phyloP scores from a whole-genome alignment of 345 rosid genomes.

The Populus tremula region DNA sequence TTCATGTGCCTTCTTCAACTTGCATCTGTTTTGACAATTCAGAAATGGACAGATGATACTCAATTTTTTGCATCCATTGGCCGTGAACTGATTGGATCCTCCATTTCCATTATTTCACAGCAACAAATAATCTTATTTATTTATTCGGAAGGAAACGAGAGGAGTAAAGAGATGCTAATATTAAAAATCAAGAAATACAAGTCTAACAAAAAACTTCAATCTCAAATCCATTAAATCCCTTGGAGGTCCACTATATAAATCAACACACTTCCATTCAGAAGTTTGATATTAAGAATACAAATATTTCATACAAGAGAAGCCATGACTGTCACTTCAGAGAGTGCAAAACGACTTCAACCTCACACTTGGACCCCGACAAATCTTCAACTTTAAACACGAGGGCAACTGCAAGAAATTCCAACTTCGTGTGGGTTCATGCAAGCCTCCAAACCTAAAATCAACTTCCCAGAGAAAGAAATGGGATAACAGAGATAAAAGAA shows the following conservation, averaged over 20 bases:
- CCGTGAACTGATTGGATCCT: no score
- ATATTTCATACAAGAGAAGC: not conserved
- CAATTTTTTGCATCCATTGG: no score
- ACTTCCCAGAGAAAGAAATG: not conserved
- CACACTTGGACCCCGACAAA: not conserved
- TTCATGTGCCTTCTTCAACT: no score
- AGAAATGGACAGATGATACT: no score
- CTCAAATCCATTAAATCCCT: not conserved
- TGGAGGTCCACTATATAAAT: not conserved
- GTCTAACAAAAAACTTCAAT: not conserved
- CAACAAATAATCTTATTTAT: not conserved
- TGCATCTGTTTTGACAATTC: no score
- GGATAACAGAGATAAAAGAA: not conserved
- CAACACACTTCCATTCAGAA: slow-evolving; percentile 1
- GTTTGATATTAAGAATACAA: not conserved
- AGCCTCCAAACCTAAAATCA: not conserved
- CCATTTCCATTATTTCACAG: no score
- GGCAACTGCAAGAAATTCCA: slow-evolving; percentile 7
- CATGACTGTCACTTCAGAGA: not conserved
- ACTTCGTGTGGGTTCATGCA: not conserved
- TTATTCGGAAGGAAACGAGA: not conserved
- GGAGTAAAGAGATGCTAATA: not conserved
- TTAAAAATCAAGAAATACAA: not conserved
- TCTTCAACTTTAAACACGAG: not conserved
- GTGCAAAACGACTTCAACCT: not conserved